Base-by-base conservation (phyloP, 2,329 filamentous ascomycete species). In the Penicillium sp. region DNA sequence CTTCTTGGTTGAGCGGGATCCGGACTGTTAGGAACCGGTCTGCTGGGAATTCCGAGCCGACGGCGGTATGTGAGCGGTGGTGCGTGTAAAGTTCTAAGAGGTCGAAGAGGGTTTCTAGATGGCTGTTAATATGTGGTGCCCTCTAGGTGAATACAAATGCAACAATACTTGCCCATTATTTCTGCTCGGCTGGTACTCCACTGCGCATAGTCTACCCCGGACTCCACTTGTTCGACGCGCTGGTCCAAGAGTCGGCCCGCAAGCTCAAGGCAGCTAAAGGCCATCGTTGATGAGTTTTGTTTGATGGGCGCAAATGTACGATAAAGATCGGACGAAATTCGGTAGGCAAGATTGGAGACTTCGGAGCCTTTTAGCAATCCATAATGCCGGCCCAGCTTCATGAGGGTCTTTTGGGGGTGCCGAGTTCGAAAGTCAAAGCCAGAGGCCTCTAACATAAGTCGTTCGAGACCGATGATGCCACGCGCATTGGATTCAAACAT, bases 291-390 rank as follows among this genome's bases (percentile, higher is more conserved):
- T 0, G 89, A 89, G 0, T 87, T 89, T 67, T 96, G 90, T 77
- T 97, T 97, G 55, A 97, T 81, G 9, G 92, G 92, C 0, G 91
- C 88, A 73, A 94, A 95, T 0, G 94, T 99, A 69, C 92, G 90
- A 76, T 97, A 96, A 44, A 96, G 79, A 74, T 99, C 94, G 50
- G 93, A 84, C 44, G 87, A 89, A 70, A 97, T 89, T 59, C 88
- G 85, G 75, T 91, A 96, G 0, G 90, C 90, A 0, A 86, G 82
- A 16, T 80, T 80, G 30, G 86, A 84, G 57, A 91, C 84, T 25
- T 76, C 70, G 0, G 71, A 72, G 10, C 80, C 75, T 50, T 78
- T 81, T 5, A 82, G 79, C 8, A 84, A 78, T 5, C 78, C 74
- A 53, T 88, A 80, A 43, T 77, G 76, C 67, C 87, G 84, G 48